Evolutionary conservation across 352 stramenopile species (phyloP), one percentile per base, ranked within the genome.

Genomic region (Phytopythium mirpurense): DNA sequence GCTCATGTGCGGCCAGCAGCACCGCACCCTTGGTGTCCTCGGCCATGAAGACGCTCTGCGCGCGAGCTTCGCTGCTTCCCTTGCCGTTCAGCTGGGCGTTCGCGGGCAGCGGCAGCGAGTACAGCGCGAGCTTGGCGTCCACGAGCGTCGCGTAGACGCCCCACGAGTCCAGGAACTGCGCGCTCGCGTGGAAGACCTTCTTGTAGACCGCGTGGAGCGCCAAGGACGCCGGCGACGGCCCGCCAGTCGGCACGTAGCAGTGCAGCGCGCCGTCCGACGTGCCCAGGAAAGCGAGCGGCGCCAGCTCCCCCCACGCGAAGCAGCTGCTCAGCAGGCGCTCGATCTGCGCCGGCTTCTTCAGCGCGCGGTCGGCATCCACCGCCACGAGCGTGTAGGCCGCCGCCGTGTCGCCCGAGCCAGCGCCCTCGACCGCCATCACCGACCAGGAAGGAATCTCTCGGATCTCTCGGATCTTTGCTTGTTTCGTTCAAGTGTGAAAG

Each of bases 91-190:
- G n/a, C 27, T 70, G 56, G 18, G 65, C 37, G 27, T 83, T 84
- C 10, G 43, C 72, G 18, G 73, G 64, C 35, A 94, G 61, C 35
- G 83, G 83, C 60, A 94, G 66, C 37, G 74, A 54, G 50, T 78
- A 72, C 14, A 88, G 58, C 43, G 78, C 73, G 32, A 92, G 50
- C 54, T 78, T 86, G 43, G 58, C 59, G 60, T 91, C 78, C 0
- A 65, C 31, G 8, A 90, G 43, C 35, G 83, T 92, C 23, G 66
- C 54, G 49, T 72, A 83, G 8, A 90, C 67, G 27, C 83, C 77
- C 83, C 83, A 94, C 21, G 53, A 42, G 58, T 94, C 79, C 27
- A 94, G 49, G 31, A 91, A 74, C 26, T 56, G 49, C 35, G 75
- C 69, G 59, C 63, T 67, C 7, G 64, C 19, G 57, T 90, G 75